Percentiles rank a stretch among this genome's conserved stretches.
These are phyloP conservation scores for Solioccasus polychromus DNA, from an alignment of 768 basidiomycete genomes.

Conservation along the genomic window DNA sequence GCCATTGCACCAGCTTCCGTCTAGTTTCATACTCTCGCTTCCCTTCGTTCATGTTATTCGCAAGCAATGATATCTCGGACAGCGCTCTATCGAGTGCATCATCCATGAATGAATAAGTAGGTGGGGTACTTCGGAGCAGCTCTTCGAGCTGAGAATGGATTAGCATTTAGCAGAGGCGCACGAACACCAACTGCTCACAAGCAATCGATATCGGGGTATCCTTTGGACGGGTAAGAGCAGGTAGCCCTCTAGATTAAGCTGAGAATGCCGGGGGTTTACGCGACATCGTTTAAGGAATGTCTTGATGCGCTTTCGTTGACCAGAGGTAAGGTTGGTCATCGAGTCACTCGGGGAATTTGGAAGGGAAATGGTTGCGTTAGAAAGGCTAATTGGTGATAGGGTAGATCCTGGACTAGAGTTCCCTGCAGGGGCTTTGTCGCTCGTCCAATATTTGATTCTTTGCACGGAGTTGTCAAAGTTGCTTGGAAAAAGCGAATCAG, in stretches of 20 bases:
- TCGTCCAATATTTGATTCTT: slow-evolving; percentile 83
- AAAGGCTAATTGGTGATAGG: slow-evolving; percentile 53
- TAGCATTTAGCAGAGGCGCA: background rate
- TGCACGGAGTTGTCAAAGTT: slow-evolving; percentile 94
- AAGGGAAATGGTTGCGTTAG: slow-evolving; percentile 50
- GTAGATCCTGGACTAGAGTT: slow-evolving; percentile 34
- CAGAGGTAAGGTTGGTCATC: slow-evolving; percentile 60
- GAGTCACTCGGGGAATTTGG: slow-evolving; percentile 41
- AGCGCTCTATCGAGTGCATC: slow-evolving; percentile 86
- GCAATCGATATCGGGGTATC: slow-evolving; percentile 92
- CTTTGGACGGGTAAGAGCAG: slow-evolving; percentile 93
- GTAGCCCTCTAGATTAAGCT: slow-evolving; percentile 92
- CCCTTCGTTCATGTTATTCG: slow-evolving; percentile 97
- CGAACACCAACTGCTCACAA: slow-evolving; percentile 53
- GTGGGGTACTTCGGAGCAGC: slow-evolving; percentile 80
- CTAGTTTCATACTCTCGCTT: slow-evolving; percentile 95
- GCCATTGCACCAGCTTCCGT: slow-evolving; percentile 88
- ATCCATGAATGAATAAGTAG: slow-evolving; percentile 67
- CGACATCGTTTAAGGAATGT: slow-evolving; percentile 88
- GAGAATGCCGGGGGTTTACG: slow-evolving; percentile 85
- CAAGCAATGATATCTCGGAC: slow-evolving; percentile 81
- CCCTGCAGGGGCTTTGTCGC: slow-evolving; percentile 46
- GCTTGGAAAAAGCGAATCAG: slow-evolving; percentile 39
- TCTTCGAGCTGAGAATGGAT: slow-evolving; percentile 63
- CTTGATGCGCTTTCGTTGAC: slow-evolving; percentile 87